Evolutionary conservation across 208 protist species (phyloP).

Genomic region (Trypanosoma theileri): DNA sequence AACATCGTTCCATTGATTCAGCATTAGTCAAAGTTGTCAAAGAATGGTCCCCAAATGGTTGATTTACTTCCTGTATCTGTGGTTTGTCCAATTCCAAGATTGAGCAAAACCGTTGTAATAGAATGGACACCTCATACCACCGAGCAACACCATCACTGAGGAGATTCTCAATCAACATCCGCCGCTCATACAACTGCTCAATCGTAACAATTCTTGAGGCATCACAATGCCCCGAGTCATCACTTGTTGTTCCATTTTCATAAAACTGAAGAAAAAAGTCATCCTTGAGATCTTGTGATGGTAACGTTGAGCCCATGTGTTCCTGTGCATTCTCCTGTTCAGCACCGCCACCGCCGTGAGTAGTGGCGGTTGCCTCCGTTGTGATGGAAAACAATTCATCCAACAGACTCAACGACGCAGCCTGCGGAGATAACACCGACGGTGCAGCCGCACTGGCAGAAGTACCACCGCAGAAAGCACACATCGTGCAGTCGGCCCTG

Average conservation of each 20-base stretch:
- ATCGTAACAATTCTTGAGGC: background rate
- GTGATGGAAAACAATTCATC: conserved; percentile 8
- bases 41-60: background rate
- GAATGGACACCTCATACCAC: conserved; percentile 23
- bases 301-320: too few species aligned
- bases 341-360: background rate
- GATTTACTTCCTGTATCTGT: background rate
- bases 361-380: background rate
- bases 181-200: conserved; percentile 3
- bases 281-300: background rate
- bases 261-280: background rate
- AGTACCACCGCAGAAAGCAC: background rate
- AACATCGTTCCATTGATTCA: background rate
- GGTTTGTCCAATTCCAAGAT: background rate
- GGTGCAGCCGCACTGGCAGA: background rate
- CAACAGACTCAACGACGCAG: background rate
- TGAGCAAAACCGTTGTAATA: conserved; percentile 16
- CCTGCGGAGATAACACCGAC: background rate
- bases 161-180: conserved; percentile 18
- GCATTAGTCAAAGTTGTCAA: background rate
- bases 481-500: background rate
- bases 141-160: conserved; percentile 20
- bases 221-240: background rate
- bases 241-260: too few species aligned
- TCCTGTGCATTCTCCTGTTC: background rate